Evolutionary conservation across 805 yeast genomes (phyloP).

Genomic region (Tetrapisispora fleetii): DNA sequence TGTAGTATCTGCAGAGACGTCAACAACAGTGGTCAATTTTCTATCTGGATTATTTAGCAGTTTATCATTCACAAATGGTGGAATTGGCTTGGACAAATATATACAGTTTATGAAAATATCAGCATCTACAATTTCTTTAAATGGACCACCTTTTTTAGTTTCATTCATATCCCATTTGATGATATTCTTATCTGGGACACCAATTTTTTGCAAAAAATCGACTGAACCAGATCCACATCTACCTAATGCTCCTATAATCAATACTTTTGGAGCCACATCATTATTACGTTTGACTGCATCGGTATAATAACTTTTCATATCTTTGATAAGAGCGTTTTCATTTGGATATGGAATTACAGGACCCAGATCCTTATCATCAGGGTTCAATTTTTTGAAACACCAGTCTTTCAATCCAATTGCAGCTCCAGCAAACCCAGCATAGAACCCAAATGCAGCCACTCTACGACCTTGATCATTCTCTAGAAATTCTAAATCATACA

Average conservation of each 20-base stretch:
- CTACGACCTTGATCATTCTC: slow-evolving; percentile 94
- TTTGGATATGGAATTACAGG: slow-evolving; percentile 76
- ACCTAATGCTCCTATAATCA: slow-evolving; percentile 95
- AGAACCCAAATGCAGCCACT: slow-evolving; percentile 99
- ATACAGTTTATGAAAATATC: slow-evolving; percentile 95
- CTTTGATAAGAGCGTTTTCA: slow-evolving; percentile 64
- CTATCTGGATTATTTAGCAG: slow-evolving; percentile 57
- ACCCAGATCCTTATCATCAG: slow-evolving; percentile 59
- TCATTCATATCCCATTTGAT: slow-evolving; percentile 95
- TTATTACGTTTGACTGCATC: slow-evolving; percentile 48
- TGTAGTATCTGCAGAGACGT: slow-evolving; percentile 97
- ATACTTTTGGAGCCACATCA: slow-evolving; percentile 62
- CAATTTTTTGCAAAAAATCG: slow-evolving; percentile 69
- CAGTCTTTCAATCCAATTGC: slow-evolving; percentile 92
- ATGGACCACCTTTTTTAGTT: slow-evolving; percentile 96
- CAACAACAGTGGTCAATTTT: slow-evolving; percentile 84
- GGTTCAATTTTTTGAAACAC: slow-evolving; percentile 78
- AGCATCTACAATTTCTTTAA: slow-evolving; percentile 74
- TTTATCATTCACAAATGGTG: slow-evolving; percentile 76
- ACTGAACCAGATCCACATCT: slow-evolving; percentile 98
- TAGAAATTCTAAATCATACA: slow-evolving; percentile 90
- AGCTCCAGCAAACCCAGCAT: slow-evolving; percentile 99
- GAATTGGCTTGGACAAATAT: slow-evolving; percentile 83
- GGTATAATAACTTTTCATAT: slow-evolving; percentile 51
- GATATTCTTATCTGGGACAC: slow-evolving; percentile 78